These are phyloP conservation scores for Talaromyces sp. DNA, from an alignment of 2,329 filamentous ascomycete species.

Conservation along the genomic window DNA sequence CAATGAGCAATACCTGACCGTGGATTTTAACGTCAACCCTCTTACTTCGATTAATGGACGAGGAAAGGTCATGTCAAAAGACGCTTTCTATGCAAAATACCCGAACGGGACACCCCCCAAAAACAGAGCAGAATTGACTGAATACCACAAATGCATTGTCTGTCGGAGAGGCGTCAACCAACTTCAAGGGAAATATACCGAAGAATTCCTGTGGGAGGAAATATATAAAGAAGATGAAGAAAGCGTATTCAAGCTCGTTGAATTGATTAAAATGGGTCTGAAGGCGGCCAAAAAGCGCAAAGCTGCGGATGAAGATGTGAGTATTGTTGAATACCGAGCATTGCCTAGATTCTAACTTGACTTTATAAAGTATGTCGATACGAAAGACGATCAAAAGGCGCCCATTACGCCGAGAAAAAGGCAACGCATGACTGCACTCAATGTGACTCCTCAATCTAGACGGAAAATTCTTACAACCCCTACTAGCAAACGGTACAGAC, in stretches of 20 bases:
- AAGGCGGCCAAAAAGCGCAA: constrained; percentile 61
- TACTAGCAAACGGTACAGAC: constrained; percentile 53
- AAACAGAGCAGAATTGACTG: constrained; percentile 53
- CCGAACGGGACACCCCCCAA: constrained; percentile 71
- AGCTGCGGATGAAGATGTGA: constrained; percentile 33
- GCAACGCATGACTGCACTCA: constrained; percentile 45
- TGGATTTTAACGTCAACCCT: constrained; percentile 81
- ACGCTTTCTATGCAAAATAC: constrained; percentile 62
- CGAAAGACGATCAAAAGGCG: constrained; percentile 28
- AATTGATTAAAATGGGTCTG: constrained; percentile 59
- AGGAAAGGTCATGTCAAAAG: constrained; percentile 70
- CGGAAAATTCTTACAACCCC: constrained; percentile 53
- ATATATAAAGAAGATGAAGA: constrained; percentile 63
- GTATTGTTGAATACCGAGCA: constrained; percentile 9
- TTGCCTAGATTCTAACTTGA: constrained; percentile 7
- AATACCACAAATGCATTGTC: constrained; percentile 80
- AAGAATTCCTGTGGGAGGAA: constrained; percentile 89
- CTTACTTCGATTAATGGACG: constrained; percentile 86
- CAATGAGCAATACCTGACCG: constrained; percentile 90
- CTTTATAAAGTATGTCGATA: constrained; percentile 30
- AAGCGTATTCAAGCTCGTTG: constrained; percentile 61
- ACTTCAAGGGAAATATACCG: constrained; percentile 81
- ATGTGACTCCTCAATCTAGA: constrained; percentile 38
- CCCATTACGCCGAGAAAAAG: constrained; percentile 53
- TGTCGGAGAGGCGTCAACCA: constrained; percentile 88